Conservation (phyloP, 306 rosid species). For the Luffa aegyptiaca region DNA sequence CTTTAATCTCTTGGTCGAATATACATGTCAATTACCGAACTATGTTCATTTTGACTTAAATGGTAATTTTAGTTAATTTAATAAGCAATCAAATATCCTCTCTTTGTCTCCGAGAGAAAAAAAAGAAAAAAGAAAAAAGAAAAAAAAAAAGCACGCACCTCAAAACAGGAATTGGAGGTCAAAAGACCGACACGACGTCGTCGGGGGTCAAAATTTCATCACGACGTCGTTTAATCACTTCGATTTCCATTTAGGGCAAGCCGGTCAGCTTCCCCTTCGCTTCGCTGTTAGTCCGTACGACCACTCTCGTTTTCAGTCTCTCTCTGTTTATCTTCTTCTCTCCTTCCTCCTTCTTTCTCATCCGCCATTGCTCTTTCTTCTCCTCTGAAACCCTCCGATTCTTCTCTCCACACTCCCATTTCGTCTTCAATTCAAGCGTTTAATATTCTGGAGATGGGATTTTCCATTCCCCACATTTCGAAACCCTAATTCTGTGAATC, state of each 20-base stretch:
- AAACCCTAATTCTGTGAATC: slow-evolving; percentile 1
- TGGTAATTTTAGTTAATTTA: no score
- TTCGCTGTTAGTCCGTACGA: background rate
- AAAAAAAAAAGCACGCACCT: background rate
- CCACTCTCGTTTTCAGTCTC: background rate
- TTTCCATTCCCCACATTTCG: background rate
- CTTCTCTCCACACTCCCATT: background rate
- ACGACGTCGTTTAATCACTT: background rate
- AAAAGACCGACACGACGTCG: slow-evolving; percentile 1
- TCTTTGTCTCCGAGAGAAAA: no score
- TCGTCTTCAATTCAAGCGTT: background rate
- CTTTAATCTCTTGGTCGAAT: no score
- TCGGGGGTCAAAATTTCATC: background rate
- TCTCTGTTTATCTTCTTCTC: background rate
- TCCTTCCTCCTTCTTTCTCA: background rate
- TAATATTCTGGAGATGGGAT: background rate
- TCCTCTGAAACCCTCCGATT: background rate
- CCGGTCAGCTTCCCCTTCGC: background rate
- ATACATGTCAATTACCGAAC: no score
- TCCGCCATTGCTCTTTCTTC: background rate
- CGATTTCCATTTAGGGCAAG: slow-evolving; percentile 2
- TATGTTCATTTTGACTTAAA: no score
- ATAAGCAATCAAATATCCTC: no score
- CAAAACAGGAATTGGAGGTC: background rate
- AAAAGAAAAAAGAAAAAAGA: no score